Evolutionary conservation across 768 basidiomycete genomes (phyloP), one percentile per base, ranked within the genome.

Genomic region (Pleurotus salmoneostramineus): DNA sequence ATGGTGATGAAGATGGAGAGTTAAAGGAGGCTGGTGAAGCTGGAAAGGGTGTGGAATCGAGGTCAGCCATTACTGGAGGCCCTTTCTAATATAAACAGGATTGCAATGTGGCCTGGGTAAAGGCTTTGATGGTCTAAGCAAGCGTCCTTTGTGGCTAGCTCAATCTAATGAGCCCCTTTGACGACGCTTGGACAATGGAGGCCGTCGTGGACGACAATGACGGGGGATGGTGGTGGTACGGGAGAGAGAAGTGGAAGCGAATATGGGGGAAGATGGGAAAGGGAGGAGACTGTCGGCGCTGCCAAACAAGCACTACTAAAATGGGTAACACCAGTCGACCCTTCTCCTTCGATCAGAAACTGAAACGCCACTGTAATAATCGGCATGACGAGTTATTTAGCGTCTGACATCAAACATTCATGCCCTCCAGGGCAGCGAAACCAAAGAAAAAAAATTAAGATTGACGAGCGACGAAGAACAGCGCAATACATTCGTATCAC

Each of bases 361-460:
- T 54, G 52, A 43, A 54, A 54, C 52, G 52, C 52, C 52, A 54
- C 52, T n/a, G n/a, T n/a, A n/a, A n/a, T n/a, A 54, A 17, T 54
- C 52, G 34, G 37, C 37, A 37, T 40, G 51, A 37, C 51, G 50
- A 12, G 14, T 14, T 35, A 8, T 45, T 15, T 8, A 45, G 44
- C 44, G n/a, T 45, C 44, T 45, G 44, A 45, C 31, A 54, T 43
- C 35, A 54, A 54, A 54, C 52, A 54, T 54, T n/a, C n/a, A n/a
- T n/a, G n/a, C n/a, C n/a, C n/a, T 54, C 52, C 44, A 45, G 36
- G 52, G 52, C 21, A 21, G 15, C 47, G 37, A n/a, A n/a, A n/a
- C n/a, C n/a, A n/a, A n/a, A n/a, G 11, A 54, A 31, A 17, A 36
- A 15, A 40, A 21, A 34, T 33, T 35, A 15, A 35, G 36, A 7